phyloP scores from a whole-genome alignment of 805 yeast genomes.

The Saccharomyces mikatae region DNA sequence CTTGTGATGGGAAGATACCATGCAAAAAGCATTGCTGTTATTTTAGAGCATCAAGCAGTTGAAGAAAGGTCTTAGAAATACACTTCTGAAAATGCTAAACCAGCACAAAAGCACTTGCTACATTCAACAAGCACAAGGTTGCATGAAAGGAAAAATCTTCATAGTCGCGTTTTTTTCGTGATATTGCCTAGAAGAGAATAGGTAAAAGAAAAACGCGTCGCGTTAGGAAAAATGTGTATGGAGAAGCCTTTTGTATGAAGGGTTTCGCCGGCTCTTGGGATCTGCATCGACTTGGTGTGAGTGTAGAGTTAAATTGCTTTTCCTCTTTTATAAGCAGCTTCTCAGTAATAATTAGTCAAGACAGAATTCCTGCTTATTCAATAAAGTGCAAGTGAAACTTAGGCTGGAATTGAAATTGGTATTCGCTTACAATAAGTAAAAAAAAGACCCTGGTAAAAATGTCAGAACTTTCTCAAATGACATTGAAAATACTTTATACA shows the following conservation, averaged over 20 bases:
- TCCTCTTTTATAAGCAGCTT: background rate
- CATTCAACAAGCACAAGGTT: background rate
- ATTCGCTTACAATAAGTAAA: background rate
- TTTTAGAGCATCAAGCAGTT: background rate
- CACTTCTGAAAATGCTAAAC: background rate
- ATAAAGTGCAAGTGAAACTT: background rate
- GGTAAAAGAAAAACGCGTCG: background rate
- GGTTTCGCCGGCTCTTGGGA: background rate
- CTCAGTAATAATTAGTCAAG: background rate
- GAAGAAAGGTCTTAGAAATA: background rate
- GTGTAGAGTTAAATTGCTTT: background rate
- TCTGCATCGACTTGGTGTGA: background rate
- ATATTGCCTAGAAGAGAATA: background rate
- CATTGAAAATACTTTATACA: slow-evolving; percentile 29
- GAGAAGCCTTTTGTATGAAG: background rate
- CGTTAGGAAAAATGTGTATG: background rate
- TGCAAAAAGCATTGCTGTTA: background rate
- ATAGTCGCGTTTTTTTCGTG: background rate
- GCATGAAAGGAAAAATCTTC: background rate
- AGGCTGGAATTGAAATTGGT: background rate
- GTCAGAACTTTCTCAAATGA: slow-evolving; percentile 21
- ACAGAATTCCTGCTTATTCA: background rate
- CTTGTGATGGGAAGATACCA: background rate
- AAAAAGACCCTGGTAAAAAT: slow-evolving; percentile 5
- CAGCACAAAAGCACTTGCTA: background rate